Conservation (phyloP, 164 flowering plant species). For the Chloranthus sessilifolius region DNA sequence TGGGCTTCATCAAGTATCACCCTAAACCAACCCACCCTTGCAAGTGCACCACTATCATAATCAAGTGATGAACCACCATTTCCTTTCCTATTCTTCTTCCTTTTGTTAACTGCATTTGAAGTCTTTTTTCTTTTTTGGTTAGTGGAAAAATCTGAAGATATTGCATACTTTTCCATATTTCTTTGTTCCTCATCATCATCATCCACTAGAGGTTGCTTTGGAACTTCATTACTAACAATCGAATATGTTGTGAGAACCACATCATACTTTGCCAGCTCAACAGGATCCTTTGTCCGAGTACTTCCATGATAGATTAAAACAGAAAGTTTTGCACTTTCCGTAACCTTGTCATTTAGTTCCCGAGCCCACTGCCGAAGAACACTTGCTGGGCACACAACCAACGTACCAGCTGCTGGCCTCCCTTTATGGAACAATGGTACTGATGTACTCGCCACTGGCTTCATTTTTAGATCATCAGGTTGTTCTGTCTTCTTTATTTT, state of each 20-base stretch:
- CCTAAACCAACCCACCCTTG: conserved; percentile 80
- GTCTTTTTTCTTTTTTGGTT: conserved; percentile 58
- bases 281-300: conserved; percentile 70
- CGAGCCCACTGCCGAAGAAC: conserved; percentile 94
- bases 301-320: conserved; percentile 90
- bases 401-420: conserved; percentile 84
- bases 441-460: no score
- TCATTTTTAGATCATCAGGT: conserved; percentile 23
- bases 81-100: conserved; percentile 60
- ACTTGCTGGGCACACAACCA: conserved; percentile 97
- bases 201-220: conserved; percentile 78
- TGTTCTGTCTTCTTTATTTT: conserved; percentile 30
- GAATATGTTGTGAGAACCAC: conserved; percentile 93
- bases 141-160: conserved; percentile 59
- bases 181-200: conserved; percentile 70
- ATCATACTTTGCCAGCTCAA: conserved; percentile 76
- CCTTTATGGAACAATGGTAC: conserved; percentile 35
- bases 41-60: conserved; percentile 62
- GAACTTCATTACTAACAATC: conserved; percentile 90
- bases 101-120: conserved; percentile 37
- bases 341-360: conserved; percentile 84
- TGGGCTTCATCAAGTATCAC: conserved; percentile 98
- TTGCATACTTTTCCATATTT: conserved; percentile 48
- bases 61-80: conserved; percentile 40
- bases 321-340: conserved; percentile 52